Conservation (phyloP, 768 basidiomycete species). For the Suillus paluster region DNA sequence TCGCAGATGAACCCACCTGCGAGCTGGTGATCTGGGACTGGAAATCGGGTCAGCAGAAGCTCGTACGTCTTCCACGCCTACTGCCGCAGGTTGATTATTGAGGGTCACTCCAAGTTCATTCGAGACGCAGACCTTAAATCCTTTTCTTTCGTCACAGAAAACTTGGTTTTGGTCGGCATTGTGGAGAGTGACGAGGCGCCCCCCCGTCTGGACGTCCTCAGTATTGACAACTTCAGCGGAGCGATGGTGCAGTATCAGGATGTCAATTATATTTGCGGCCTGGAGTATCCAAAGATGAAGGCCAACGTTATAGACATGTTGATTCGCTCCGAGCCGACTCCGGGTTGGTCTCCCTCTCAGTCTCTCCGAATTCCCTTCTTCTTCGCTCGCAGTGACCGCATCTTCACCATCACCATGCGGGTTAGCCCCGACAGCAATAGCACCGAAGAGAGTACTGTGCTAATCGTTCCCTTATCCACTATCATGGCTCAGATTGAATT, state of each 20-base stretch:
- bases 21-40: conserved; percentile 40
- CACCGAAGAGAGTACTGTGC: conserved; percentile 20
- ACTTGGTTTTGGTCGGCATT: conserved; percentile 28
- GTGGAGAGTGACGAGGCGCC: conserved; percentile 10
- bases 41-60: conserved; percentile 32
- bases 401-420: conserved; percentile 36
- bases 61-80: conserved; percentile 26
- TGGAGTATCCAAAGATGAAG: conserved; percentile 28
- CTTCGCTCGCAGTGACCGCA: conserved; percentile 29
- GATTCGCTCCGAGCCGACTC: conserved; percentile 39
- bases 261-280: conserved; percentile 27
- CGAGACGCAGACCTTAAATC: conserved; percentile 28
- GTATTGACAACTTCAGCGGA: conserved; percentile 13
- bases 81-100: not conserved
- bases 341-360: conserved; percentile 27
- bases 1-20: conserved; percentile 3
- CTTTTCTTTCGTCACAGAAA: conserved; percentile 40
- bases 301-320: conserved; percentile 23
- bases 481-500: conserved; percentile 28
- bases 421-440: conserved; percentile 10
- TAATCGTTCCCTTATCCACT: conserved; percentile 38
- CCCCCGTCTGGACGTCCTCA: conserved; percentile 24
- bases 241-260: conserved; percentile 14
- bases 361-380: conserved; percentile 23
- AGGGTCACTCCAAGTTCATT: conserved; percentile 22